These are phyloP conservation scores for Beauveria scarabaeidicola DNA, from an alignment of 2,329 filamentous ascomycete species.

Conservation along the genomic window DNA sequence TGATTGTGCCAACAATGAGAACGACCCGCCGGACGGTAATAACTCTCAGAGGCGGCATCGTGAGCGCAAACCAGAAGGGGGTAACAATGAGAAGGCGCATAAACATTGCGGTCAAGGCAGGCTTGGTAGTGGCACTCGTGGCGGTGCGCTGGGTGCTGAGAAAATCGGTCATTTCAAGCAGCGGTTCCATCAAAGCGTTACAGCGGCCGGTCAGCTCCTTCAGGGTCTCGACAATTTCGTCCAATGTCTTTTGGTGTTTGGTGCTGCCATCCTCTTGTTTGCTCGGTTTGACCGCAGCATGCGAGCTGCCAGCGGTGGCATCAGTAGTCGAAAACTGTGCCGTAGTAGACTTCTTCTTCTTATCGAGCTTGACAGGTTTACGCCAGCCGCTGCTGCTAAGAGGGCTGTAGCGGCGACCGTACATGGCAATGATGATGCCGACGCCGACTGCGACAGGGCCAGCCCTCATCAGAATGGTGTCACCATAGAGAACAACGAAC, in stretches of 20 bases:
- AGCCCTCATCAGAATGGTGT: slow-evolving; percentile 68
- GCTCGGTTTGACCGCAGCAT: slow-evolving; percentile 15
- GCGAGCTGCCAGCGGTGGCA: slow-evolving; percentile 18
- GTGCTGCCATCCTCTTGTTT: slow-evolving; percentile 54
- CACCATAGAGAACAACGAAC: slow-evolving; percentile 78
- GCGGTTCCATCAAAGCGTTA: slow-evolving; percentile 83
- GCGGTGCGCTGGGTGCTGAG: slow-evolving; percentile 83
- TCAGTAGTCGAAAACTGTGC: slow-evolving; percentile 19
- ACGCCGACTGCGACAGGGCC: slow-evolving; percentile 77
- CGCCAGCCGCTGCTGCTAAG: slow-evolving; percentile 75
- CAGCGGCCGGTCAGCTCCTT: slow-evolving; percentile 86
- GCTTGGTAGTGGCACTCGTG: slow-evolving; percentile 82
- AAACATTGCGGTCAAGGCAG: slow-evolving; percentile 82
- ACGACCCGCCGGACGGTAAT: slow-evolving; percentile 80
- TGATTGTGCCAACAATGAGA: slow-evolving; percentile 76
- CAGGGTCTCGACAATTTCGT: slow-evolving; percentile 93
- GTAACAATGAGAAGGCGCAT: slow-evolving; percentile 82
- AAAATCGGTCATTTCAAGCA: slow-evolving; percentile 85
- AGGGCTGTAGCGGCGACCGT: slow-evolving; percentile 79
- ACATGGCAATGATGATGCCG: slow-evolving; percentile 83
- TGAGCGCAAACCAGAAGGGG: slow-evolving; percentile 78
- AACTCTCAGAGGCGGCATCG: slow-evolving; percentile 72
- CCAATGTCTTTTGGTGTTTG: slow-evolving; percentile 84
- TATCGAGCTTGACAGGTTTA: slow-evolving; percentile 35
- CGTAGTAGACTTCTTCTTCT: slow-evolving; percentile 14